Conservation (phyloP, 352 stramenopile genomes). For the Achlya hypogyna region DNA sequence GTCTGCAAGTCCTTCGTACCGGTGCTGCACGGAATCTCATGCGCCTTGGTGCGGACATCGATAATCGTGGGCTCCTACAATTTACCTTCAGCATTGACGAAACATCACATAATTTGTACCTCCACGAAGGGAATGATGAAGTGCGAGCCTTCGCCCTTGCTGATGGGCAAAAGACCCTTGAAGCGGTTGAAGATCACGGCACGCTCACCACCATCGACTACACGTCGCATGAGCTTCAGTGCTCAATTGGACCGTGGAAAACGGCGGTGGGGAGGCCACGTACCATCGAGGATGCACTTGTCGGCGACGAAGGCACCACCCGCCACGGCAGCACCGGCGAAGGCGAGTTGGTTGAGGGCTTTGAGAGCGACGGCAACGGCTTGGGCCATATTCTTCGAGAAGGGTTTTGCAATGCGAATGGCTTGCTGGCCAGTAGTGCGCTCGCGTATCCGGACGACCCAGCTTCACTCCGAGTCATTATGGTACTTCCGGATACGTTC, state of each 20-base stretch:
- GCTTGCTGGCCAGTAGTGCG: conserved; percentile 2
- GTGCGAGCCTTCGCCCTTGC: conserved; percentile 96
- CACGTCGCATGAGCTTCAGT: neutral
- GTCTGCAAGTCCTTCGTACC: conserved; percentile 99
- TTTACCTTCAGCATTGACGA: conserved; percentile 1
- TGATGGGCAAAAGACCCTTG: conserved; percentile 93
- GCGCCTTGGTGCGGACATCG: conserved; percentile 95
- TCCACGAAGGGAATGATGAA: conserved; percentile 98
- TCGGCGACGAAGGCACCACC: conserved; percentile 8
- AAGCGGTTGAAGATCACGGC: conserved; percentile 99
- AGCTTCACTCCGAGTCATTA: neutral
- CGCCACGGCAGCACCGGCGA: conserved; percentile 3
- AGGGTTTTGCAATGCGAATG: conserved; percentile 11
- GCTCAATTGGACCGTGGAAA: neutral
- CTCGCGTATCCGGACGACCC: conserved; percentile 5
- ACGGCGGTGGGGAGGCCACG: neutral
- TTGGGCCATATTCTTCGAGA: conserved; percentile 11
- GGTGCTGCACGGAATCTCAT: conserved; percentile 94
- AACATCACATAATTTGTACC: conserved; percentile 16
- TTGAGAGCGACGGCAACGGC: conserved; percentile 12
- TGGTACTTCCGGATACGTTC: neutral
- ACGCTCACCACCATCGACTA: conserved; percentile 96
- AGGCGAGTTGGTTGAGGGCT: conserved; percentile 10
- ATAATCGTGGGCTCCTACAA: conserved; percentile 95
- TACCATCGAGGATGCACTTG: conserved; percentile 21